Conservation (phyloP, 495 filamentous ascomycete species). For the Aspergillus haitiensis region DNA sequence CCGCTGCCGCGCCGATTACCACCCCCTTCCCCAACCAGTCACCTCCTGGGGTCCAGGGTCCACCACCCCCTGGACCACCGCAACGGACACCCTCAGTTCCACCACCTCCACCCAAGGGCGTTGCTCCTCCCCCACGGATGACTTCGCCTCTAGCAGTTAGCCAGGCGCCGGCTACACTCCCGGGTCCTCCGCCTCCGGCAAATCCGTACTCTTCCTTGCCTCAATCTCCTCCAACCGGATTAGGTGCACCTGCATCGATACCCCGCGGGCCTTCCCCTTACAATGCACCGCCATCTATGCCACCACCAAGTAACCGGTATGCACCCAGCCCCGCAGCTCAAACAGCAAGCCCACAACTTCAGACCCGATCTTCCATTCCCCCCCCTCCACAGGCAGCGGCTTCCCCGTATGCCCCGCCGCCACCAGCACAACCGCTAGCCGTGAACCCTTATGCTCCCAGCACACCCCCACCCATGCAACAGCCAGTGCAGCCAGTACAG, state of each 20-base stretch:
- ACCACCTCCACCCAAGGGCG: conserved; percentile 56
- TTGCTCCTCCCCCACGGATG: conserved; percentile 53
- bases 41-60: conserved; percentile 53
- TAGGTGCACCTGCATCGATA: conserved; percentile 54
- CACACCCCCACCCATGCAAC: conserved; percentile 31
- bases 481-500: conserved; percentile 47
- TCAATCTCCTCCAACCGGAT: conserved; percentile 38
- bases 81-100: conserved; percentile 55
- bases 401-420: conserved; percentile 62
- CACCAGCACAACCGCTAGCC: conserved; percentile 37
- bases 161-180: conserved; percentile 45
- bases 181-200: conserved; percentile 55
- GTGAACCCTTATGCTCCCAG: conserved; percentile 51
- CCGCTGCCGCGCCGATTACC: conserved; percentile 54
- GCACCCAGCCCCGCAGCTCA: conserved; percentile 73
- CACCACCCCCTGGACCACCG: conserved; percentile 38
- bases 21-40: conserved; percentile 69
- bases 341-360: conserved; percentile 43
- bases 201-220: conserved; percentile 69
- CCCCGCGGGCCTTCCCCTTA: conserved; percentile 84
- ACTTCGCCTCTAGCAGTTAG: conserved; percentile 50
- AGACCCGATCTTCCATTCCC: conserved; percentile 42
- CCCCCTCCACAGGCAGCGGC: conserved; percentile 54
- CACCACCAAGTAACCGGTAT: conserved; percentile 78
- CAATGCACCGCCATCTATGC: conserved; percentile 74